Evolutionary conservation across 495 filamentous ascomycete species (phyloP).

Genomic region (Tuber calosporum): DNA sequence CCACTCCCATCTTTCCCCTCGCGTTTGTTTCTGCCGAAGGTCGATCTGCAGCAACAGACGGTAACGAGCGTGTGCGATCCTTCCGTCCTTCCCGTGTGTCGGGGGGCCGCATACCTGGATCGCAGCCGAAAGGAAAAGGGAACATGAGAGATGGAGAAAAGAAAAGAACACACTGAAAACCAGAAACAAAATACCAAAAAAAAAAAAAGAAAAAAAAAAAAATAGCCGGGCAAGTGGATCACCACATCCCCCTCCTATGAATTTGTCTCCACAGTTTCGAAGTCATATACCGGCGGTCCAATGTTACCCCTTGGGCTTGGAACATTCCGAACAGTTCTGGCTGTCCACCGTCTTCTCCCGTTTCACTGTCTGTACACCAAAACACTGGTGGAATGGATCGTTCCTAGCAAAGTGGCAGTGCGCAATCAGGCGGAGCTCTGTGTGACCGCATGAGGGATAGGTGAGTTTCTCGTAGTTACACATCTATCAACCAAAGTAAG

Average conservation of each 20-base stretch:
- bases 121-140: not conserved
- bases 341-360: conserved; percentile 39
- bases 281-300: not conserved
- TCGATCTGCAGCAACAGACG: not conserved
- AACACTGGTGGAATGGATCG: conserved; percentile 58
- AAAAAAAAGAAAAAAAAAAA: conserved; percentile 3
- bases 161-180: not conserved
- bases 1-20: not conserved
- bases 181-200: not conserved
- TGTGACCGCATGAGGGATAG: conserved; percentile 54
- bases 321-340: conserved; percentile 28
- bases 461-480: conserved; percentile 60
- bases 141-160: not conserved
- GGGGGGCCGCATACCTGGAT: not conserved
- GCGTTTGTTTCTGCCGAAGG: not conserved
- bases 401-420: conserved; percentile 66
- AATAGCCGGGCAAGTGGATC: not conserved
- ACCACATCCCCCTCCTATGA: not conserved
- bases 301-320: not conserved
- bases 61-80: not conserved
- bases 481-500: conserved; percentile 44
- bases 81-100: not conserved
- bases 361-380: conserved; percentile 54
- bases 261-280: not conserved
- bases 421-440: conserved; percentile 50